Conservation (phyloP, 2,329 filamentous ascomycete species). For the Rhytidhysteron rufulum region DNA sequence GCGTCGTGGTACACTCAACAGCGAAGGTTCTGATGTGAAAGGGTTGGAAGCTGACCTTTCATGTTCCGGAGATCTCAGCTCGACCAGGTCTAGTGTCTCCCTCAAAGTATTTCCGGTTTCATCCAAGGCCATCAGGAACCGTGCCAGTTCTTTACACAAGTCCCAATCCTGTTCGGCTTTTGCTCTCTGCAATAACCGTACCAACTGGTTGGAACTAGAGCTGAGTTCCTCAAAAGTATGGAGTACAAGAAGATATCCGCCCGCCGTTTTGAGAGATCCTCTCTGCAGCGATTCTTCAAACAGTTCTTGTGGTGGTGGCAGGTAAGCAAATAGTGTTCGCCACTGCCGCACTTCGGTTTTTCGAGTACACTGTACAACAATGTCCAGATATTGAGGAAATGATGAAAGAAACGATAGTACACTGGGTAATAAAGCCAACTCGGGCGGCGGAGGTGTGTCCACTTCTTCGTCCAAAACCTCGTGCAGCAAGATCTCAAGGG, state of each 20-base stretch:
- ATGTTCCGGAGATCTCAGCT: conserved; percentile 29
- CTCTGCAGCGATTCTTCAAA: conserved; percentile 89
- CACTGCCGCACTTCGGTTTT: conserved; percentile 96
- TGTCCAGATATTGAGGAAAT: conserved; percentile 80
- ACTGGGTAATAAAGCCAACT: conserved; percentile 48
- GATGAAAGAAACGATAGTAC: conserved; percentile 52
- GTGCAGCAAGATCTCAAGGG: conserved; percentile 86
- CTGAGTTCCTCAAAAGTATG: conserved; percentile 67
- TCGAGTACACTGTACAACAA: conserved; percentile 92
- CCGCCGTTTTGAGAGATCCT: conserved; percentile 87
- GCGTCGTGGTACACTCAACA: conserved; percentile 23
- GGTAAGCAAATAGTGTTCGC: conserved; percentile 86
- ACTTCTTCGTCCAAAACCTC: conserved; percentile 93
- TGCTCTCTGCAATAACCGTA: conserved; percentile 75
- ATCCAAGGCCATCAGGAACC: conserved; percentile 93
- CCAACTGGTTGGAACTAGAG: conserved; percentile 70
- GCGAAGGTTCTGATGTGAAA: conserved; percentile 29
- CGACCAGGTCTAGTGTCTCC: conserved; percentile 59
- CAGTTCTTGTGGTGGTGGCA: conserved; percentile 84
- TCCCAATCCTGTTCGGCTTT: conserved; percentile 90
- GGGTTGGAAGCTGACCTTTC: conserved; percentile 13
- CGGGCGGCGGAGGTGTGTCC: conserved; percentile 55
- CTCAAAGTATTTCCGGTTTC: conserved; percentile 75
- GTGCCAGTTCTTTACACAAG: conserved; percentile 86
- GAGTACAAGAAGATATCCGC: conserved; percentile 90